Evolutionary conservation across 1,284 basidiomycete genomes (phyloP).

Genomic region (Flammula alnicola): DNA sequence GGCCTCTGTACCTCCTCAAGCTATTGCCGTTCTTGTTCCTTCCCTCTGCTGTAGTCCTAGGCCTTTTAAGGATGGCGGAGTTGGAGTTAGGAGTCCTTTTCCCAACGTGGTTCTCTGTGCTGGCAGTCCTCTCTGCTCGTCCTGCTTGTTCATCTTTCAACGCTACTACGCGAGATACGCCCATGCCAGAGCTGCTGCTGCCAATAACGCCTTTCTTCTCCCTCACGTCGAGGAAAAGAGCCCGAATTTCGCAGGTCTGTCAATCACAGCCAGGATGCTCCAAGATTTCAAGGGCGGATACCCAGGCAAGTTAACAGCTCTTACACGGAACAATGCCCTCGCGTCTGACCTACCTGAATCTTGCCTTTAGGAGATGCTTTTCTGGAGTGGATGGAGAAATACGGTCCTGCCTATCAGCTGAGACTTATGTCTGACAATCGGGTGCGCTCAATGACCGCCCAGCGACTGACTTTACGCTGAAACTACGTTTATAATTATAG

Average conservation of each 20-base stretch:
- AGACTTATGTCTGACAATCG: conserved; percentile 36
- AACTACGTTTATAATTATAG: conserved; percentile 23
- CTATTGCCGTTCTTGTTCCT: not conserved
- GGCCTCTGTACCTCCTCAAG: conserved; percentile 1
- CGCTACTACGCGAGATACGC: conserved; percentile 19
- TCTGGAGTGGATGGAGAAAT: conserved; percentile 20
- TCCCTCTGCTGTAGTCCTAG: not conserved
- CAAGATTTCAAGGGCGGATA: conserved; percentile 34
- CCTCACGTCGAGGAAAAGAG: conserved; percentile 22
- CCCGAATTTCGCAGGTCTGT: conserved; percentile 21
- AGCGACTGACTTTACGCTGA: not conserved
- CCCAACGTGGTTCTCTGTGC: not conserved
- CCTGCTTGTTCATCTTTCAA: not conserved
- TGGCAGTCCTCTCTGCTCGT: not conserved
- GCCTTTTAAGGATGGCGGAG: not conserved
- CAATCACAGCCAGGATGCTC: conserved; percentile 16
- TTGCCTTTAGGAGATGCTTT: conserved; percentile 17
- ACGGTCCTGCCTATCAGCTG: conserved; percentile 29
- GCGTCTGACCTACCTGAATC: not conserved
- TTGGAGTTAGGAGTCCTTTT: not conserved
- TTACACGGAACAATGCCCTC: conserved; percentile 16
- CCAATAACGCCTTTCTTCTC: conserved; percentile 21
- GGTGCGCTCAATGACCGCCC: conserved; percentile 24
- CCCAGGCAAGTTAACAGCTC: conserved; percentile 24
- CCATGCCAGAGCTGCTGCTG: conserved; percentile 21